Base-by-base conservation (phyloP, 495 filamentous ascomycete species). In the Viridothelium virens region DNA sequence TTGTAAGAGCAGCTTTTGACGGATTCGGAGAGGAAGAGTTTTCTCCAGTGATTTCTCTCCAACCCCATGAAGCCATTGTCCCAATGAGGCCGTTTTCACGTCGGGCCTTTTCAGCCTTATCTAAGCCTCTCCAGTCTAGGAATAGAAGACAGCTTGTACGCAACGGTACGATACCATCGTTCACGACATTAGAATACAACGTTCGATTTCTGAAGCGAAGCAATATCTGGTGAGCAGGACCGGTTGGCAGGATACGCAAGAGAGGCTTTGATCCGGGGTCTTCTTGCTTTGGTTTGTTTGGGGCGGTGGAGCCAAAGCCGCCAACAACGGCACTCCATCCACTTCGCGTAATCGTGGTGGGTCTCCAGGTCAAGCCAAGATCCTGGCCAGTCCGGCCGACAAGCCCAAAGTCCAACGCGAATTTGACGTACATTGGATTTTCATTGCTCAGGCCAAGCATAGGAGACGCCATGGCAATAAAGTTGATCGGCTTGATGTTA, bases 131-230 rank as follows among this genome's bases (percentile, higher is more conserved):
- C 94, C 94, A 98, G 74, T 98, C 94, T 6, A 98, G 82, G 70
- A 97, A 98, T n/a, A 97, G 80, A 16, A 98, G 80, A 75, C 92
- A 97, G 62, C 95, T 97, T 12, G 94, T 98, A 11, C 95, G 84
- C 46, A 97, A 75, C 2, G 94, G 94, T 6, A 98, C 94, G 73
- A 98, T 97, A 2, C 94, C 94, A 77, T 98, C 94, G 76, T 98
- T 98, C 53, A 98, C 95, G 37, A 97, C 91, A 72, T 98, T 98
- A 1, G 92, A 96, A 74, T 98, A 98, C 1, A 97, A 81, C 0
- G 94, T 98, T 18, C 95, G 82, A 72, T 94, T 96, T 56, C 91
- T 83, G 71, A 97, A 98, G 75, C 88, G 90, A 71, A 87, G 84
- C 63, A 98, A 78, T 0, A 89, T 92, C 47, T 86, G 84, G 76